phyloP scores from a whole-genome alignment of 176 grass and related monocot species.

The Raddia distichophylla region DNA sequence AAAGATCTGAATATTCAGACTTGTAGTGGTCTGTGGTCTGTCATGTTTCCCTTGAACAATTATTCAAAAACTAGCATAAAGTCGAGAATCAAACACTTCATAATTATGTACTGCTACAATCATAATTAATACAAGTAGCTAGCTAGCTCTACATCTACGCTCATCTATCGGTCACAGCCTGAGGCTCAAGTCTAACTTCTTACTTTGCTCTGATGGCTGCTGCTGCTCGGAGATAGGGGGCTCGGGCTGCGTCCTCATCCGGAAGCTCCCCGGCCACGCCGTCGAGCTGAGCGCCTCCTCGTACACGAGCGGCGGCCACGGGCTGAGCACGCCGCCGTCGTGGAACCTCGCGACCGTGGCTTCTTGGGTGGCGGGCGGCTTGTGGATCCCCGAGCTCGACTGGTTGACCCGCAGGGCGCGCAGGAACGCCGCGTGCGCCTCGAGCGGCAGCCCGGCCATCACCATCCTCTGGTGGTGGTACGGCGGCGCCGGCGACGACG shows the following conservation, averaged over 20 bases:
- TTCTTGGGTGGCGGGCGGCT: conserved; percentile 43
- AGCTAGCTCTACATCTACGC: conserved; percentile 32
- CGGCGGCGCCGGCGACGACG: neutral
- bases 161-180: conserved; percentile 53
- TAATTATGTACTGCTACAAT: conserved; percentile 42
- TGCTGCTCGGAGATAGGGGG: conserved; percentile 40
- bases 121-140: conserved; percentile 36
- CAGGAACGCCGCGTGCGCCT: conserved; percentile 70
- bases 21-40: neutral
- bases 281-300: conserved; percentile 51
- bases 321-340: conserved; percentile 24
- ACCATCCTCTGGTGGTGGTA: conserved; percentile 58
- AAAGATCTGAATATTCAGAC: conserved; percentile 32
- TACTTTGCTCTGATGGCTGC: conserved; percentile 49
- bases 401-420: conserved; percentile 51
- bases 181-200: conserved; percentile 78
- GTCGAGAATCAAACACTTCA: conserved; percentile 18
- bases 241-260: conserved; percentile 51
- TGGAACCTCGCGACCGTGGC: conserved; percentile 52
- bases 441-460: conserved; percentile 57
- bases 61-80: conserved; percentile 21
- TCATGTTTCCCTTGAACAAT: conserved; percentile 30
- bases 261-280: conserved; percentile 80
- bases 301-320: conserved; percentile 48
- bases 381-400: conserved; percentile 45